Conservation (phyloP, 2,329 filamentous ascomycete genomes). For the Botrytis fabae region DNA sequence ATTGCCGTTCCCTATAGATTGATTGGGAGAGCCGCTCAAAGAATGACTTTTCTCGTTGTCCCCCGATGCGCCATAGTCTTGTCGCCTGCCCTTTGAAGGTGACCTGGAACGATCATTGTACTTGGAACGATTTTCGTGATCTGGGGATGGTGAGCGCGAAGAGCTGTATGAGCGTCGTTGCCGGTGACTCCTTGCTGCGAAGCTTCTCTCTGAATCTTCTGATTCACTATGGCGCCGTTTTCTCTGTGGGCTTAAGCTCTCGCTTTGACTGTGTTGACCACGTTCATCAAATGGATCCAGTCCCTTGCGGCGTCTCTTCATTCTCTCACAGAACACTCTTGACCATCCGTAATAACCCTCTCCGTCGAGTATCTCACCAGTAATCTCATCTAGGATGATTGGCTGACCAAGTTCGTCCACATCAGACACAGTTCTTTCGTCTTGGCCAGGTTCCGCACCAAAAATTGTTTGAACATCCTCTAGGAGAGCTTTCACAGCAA, state of each 20-base stretch:
- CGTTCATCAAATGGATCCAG: constrained; percentile 26
- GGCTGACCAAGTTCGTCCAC: constrained; percentile 75
- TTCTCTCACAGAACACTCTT: constrained; percentile 73
- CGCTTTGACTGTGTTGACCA: constrained; percentile 30
- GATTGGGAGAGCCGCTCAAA: constrained; percentile 10
- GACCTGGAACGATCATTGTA: constrained; percentile 24
- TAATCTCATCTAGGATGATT: constrained; percentile 64
- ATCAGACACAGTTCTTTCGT: constrained; percentile 55
- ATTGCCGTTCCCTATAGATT: constrained; percentile 22
- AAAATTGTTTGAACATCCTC: constrained; percentile 70
- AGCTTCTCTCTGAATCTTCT: constrained; percentile 31
- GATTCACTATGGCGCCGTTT: constrained; percentile 39
- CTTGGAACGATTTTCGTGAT: constrained; percentile 25
- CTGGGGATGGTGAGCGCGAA: constrained; percentile 36
- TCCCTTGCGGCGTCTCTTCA: constrained; percentile 59
- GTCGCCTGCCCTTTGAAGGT: constrained; percentile 30
- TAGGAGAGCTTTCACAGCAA: constrained; percentile 70
- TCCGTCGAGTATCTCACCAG: constrained; percentile 59
- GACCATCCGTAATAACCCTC: constrained; percentile 92
- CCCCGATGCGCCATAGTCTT: constrained; percentile 13
- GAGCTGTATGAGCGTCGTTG: constrained; percentile 37
- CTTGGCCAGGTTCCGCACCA: constrained; percentile 50
- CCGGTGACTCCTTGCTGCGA: constrained; percentile 29
- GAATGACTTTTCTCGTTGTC: constrained; percentile 11
- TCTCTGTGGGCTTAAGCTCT: constrained; percentile 35